phyloP scores from a whole-genome alignment of 495 filamentous ascomycete genomes.

The Hypomontagnella monticulosa region DNA sequence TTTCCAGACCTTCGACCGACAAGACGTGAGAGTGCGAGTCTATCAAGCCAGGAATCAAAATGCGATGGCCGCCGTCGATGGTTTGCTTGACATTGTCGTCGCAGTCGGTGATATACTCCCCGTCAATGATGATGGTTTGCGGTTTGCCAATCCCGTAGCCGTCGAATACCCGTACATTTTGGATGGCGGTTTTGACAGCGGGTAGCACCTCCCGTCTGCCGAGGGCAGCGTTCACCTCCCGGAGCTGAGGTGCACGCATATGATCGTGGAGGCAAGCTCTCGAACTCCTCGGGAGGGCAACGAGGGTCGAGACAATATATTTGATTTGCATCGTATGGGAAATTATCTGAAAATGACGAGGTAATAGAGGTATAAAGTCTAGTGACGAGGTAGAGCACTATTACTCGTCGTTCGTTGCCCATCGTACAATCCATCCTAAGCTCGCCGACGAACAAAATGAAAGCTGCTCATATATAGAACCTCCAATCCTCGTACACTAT shows the following conservation, averaged over 20 bases:
- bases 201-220: constrained; percentile 17
- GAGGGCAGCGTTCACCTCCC: constrained; percentile 8
- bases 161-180: constrained; percentile 42
- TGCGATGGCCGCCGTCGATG: constrained; percentile 44
- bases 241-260: constrained; percentile 1
- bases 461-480: neutral
- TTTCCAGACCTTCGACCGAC: constrained; percentile 34
- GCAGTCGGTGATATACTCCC: constrained; percentile 28
- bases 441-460: no score
- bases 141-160: constrained; percentile 22
- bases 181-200: constrained; percentile 36
- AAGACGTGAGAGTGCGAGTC: constrained; percentile 46
- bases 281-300: neutral
- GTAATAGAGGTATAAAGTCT: neutral
- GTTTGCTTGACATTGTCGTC: constrained; percentile 17
- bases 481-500: constrained; percentile 16
- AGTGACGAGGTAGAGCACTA: neutral
- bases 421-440: no score
- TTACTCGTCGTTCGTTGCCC: no score
- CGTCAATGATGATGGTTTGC: constrained; percentile 29
- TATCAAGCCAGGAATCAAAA: constrained; percentile 52
- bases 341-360: neutral
- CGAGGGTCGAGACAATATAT: neutral
- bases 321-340: constrained; percentile 12
- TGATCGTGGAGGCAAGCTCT: constrained; percentile 18